Base-by-base conservation (phyloP, 305 asterid genomes). In the Fraxinus nigra region DNA sequence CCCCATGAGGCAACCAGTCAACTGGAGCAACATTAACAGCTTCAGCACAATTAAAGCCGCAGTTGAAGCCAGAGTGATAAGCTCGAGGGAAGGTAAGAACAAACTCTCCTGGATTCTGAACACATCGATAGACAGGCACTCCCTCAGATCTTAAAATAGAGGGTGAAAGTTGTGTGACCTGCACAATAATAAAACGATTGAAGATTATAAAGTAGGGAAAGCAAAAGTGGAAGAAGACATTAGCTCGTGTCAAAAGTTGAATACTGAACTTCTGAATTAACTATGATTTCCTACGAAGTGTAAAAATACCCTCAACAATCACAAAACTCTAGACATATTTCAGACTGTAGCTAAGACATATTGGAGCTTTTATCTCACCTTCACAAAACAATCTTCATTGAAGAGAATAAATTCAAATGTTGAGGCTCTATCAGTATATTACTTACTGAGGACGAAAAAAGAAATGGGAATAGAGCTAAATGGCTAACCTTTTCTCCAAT, bases 1-100 rank as follows among this genome's bases (percentile, higher is more conserved):
- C 93, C 20, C 98, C 98, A 80, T 93, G 98, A 34, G 93, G 95
- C 85, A 93, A 90, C 98, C 98, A 93, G 84, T 93, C 97, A 81
- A 92, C 93, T 73, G 98, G 98, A 85, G 98, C 98, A 77, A 92
- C 97, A 85, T 93, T 93, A 83, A 93, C 98, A 51, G 98, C 98
- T 85, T 93, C 98, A 79, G 98, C 98, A 89, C 97, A 93, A 78
- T 92, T 93, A 82, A 93, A 93, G 79, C 98, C 98, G 40, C 89
- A 87, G 84, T 93, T 93, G 89, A 93, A 93, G 82, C 98, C 98
- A 63, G 98, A 92, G 84, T 93, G 98, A 86, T 93, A 93, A 76
- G 97, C 95, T 79, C 98, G 88, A 82, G 98, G 98, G 87, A 93
- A 92, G 28, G 98, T 93, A 90, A 93, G 88, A 80, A 93, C 89